Percentiles rank a stretch among this genome's conserved stretches.
phyloP scores from a whole-genome alignment of 345 rosid species.

The Trapa incisa region DNA sequence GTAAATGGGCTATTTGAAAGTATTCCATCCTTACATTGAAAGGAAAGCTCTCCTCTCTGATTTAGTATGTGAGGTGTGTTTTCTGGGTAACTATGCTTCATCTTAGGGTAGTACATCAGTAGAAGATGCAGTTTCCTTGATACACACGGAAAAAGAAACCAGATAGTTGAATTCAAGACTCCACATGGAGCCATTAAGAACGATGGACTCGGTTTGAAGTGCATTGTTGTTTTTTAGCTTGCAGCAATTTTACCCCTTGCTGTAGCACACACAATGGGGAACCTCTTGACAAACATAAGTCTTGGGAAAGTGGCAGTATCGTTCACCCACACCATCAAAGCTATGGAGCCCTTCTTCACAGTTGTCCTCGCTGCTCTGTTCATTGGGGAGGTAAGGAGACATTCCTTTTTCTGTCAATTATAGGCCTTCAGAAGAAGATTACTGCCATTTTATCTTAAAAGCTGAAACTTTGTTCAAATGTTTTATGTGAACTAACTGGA shows the following conservation, averaged over 20 bases:
- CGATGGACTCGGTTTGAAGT: background rate
- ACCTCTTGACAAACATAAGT: slow-evolving; percentile 71
- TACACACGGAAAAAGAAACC: background rate
- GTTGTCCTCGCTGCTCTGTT: slow-evolving; percentile 54
- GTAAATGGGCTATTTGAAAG: slow-evolving; percentile 17
- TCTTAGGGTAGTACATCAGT: background rate
- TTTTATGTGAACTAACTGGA: background rate
- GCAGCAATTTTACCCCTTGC: slow-evolving; percentile 59
- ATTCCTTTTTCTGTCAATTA: background rate
- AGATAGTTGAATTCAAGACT: background rate
- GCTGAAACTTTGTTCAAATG: background rate
- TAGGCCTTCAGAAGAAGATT: background rate
- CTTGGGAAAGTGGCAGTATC: slow-evolving; percentile 69
- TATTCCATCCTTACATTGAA: background rate
- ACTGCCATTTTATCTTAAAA: background rate
- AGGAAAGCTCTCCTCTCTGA: background rate
- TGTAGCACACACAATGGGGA: slow-evolving; percentile 67
- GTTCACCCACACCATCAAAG: slow-evolving; percentile 88
- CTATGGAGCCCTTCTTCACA: slow-evolving; percentile 89
- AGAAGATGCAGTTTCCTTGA: background rate
- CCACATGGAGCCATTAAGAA: background rate
- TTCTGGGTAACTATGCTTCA: too few relatives aligned
- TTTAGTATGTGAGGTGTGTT: too few relatives aligned
- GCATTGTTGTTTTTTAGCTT: slow-evolving; percentile 24
- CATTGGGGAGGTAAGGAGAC: slow-evolving; percentile 50